Base-by-base conservation (phyloP, 495 filamentous ascomycete species). In the Aspergillus cavernicola region DNA sequence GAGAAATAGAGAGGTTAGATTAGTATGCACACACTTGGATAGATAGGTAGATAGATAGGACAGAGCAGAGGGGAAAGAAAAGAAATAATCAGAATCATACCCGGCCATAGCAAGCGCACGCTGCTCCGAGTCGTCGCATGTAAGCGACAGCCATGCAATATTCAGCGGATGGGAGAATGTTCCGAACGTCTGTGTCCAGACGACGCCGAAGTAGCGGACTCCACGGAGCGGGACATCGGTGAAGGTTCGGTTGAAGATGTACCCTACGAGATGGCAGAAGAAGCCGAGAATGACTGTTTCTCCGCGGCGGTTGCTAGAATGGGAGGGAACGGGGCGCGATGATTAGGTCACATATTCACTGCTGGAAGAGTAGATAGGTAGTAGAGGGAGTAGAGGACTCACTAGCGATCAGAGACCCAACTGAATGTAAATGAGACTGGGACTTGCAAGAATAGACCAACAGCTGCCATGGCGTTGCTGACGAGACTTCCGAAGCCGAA, bases 171-270 rank as follows among this genome's bases (percentile, higher is more conserved):
- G 52, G 6, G 52, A 55, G 19, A 55, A 57, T 3, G 48, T 51
- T 16, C 40, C 39, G 16, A 47, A 47, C 6, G 24, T 47, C 26
- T 57, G 47, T 4, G 54, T 57, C 47, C 48, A 50, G 40, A 57
- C 41, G 0, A 47, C 47, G 7, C 47, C 48, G 16, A 55, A 55
- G 44, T 55, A 55, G 15, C 52, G 52, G 19, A 49, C 52, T 29
- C 35, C 48, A 22, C 53, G 51, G 22, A 39, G 31, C 0, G 13
- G 5, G 20, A 57, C 38, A 3, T 51, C 42, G 9, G 50, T 46
- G 20, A 59, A 54, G 16, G 51, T 50, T n/a, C 46, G 52, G 43
- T 55, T 55, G 36, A 55, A 55, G 33, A 55, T 55, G 16, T 55
- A 55, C 11, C 44, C 52, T 0, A 55, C 16, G 16, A 55, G 44